Evolutionary conservation across 805 yeast genomes (phyloP).

Genomic region (Schizosaccharomyces cryophilus): DNA sequence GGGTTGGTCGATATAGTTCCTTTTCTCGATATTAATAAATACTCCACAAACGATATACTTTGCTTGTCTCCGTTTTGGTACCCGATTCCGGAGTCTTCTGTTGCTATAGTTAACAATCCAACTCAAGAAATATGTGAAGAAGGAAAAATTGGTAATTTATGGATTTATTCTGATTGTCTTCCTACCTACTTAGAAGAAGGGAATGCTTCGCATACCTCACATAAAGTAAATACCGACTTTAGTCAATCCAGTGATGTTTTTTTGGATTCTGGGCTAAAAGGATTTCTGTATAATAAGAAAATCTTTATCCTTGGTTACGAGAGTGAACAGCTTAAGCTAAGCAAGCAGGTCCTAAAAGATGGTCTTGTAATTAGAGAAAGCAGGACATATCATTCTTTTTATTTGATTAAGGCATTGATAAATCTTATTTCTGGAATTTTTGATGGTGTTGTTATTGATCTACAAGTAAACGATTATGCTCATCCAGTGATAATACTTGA

Average conservation of each 20-base stretch:
- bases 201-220: conserved; percentile 14
- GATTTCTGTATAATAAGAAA: conserved; percentile 68
- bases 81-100: conserved; percentile 79
- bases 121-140: conserved; percentile 47
- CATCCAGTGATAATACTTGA: conserved; percentile 72
- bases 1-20: conserved; percentile 36
- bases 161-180: conserved; percentile 81
- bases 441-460: conserved; percentile 81
- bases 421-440: conserved; percentile 55
- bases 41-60: conserved; percentile 12
- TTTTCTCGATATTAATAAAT: background rate
- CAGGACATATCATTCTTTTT: conserved; percentile 67
- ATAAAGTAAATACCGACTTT: too few species aligned
- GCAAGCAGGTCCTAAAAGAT: conserved; percentile 25
- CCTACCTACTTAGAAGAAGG: conserved; percentile 59
- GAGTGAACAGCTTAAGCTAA: conserved; percentile 72
- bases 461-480: conserved; percentile 51
- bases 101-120: conserved; percentile 88
- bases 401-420: conserved; percentile 61
- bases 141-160: conserved; percentile 76
- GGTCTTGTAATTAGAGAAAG: conserved; percentile 8
- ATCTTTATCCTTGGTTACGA: conserved; percentile 70
- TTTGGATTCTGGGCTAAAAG: conserved; percentile 75
- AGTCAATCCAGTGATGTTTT: conserved; percentile 27
- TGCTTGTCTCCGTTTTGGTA: conserved; percentile 81